phyloP scores from a whole-genome alignment of 179 eudicot genomes.

The Silene noctiflora region DNA sequence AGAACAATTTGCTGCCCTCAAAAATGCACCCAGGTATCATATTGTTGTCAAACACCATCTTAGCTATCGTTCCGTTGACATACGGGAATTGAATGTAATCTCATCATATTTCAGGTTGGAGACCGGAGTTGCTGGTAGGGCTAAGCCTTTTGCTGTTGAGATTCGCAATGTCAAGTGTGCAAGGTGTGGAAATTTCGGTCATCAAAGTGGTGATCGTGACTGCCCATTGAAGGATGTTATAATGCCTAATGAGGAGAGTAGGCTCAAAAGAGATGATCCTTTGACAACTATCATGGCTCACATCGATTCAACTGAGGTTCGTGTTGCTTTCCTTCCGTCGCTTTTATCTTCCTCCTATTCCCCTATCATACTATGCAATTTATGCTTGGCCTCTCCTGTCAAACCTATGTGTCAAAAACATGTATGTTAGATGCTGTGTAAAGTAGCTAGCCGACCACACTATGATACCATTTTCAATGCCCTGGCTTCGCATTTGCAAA shows the following conservation, averaged over 20 bases:
- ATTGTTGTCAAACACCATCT: no score
- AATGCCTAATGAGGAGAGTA: constrained; percentile 95
- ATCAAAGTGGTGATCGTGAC: constrained; percentile 98
- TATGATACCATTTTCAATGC: not conserved
- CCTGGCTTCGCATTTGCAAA: not conserved
- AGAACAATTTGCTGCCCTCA: constrained; percentile 79
- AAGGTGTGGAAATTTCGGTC: constrained; percentile 86
- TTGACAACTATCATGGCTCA: constrained; percentile 82
- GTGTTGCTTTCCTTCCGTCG: not conserved
- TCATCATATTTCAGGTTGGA: constrained; percentile 53
- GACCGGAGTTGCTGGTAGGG: constrained; percentile 82
- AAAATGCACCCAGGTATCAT: constrained; percentile 81
- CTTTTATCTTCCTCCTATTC: not conserved
- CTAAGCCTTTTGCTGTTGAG: constrained; percentile 87
- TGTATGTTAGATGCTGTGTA: not conserved
- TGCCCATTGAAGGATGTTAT: constrained; percentile 92
- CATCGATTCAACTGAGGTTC: constrained; percentile 72
- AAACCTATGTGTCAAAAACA: not conserved
- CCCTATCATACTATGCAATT: not conserved
- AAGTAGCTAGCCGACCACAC: not conserved
- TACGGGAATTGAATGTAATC: not conserved
- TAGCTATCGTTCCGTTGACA: no score
- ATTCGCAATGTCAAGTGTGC: constrained; percentile 94
- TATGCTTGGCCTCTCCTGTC: not conserved
- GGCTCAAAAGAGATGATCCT: constrained; percentile 92